Evolutionary conservation across 345 rosid genomes (phyloP), one percentile per base, ranked within the genome.

Genomic region (Citrus cavaleriei): DNA sequence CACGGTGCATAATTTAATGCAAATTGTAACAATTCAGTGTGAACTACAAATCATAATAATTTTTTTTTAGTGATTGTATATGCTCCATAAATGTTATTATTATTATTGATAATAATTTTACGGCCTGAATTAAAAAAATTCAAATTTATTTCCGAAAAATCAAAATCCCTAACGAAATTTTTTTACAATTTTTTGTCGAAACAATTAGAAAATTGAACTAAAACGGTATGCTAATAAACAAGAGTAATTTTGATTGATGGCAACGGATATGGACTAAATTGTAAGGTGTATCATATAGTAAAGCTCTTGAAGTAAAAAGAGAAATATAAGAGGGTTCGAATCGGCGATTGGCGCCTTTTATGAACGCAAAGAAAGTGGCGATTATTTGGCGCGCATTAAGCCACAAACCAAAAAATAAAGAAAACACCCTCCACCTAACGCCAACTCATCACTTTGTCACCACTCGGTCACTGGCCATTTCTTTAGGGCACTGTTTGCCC

Each of bases 261-360:
- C 22, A 19, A 22, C 37, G 38, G 25, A 35, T 35, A 12, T 19
- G 37, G n/a, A 19, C 5, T 18, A 18, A 66, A 34, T 21, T 19
- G 24, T 66, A 6, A 66, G 27, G 49, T 1, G 38, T 6, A 18
- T 30, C 12, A 63, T 13, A 30, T 46, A 1, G 25, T 7, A n/a
- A 57, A 6, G 7, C 66, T 27, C 12, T 18, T 38, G 10, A 30
- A 18, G 34, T 19, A 25, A 24, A n/a, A 73, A 25, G 59, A 3
- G 16, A 6, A n/a, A 19, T 19, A 21, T 6, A n/a, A 59, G 35
- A 14, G n/a, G 57, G 74, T 86, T 81, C 72, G 82, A 83, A 77
- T 81, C 81, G 82, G 83, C 81, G 76, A 79, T 34, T 73, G 80
- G 78, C 85, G 78, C 85, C 88, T 34, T 83, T 77, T 67, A 7